These are phyloP conservation scores for Dactylellina parvicollis DNA, from an alignment of 2,329 filamentous ascomycete genomes.

Conservation along the genomic window DNA sequence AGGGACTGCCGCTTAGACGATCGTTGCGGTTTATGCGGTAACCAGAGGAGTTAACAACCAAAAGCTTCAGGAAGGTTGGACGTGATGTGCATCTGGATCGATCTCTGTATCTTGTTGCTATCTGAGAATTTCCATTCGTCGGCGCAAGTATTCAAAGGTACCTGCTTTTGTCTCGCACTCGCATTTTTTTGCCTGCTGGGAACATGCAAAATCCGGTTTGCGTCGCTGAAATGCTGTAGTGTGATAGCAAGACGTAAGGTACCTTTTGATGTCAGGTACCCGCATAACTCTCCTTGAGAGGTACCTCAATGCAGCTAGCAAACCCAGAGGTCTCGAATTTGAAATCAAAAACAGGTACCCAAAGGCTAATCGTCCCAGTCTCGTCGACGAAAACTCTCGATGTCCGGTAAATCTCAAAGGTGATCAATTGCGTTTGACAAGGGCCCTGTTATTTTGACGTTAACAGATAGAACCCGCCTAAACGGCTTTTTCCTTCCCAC, in stretches of 20 bases:
- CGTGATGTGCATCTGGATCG: conserved; percentile 38
- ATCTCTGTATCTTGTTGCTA: conserved; percentile 33
- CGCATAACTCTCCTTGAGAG: conserved; percentile 40
- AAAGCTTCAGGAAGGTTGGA: conserved; percentile 30
- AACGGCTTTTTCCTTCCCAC: conserved; percentile 42
- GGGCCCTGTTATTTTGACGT: conserved; percentile 36
- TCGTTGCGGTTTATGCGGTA: conserved; percentile 43
- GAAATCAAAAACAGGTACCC: conserved; percentile 51
- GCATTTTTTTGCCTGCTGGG: conserved; percentile 27
- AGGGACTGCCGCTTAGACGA: conserved; percentile 50
- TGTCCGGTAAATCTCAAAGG: conserved; percentile 7
- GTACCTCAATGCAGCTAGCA: conserved; percentile 40
- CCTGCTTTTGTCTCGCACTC: conserved; percentile 47
- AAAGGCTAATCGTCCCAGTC: conserved; percentile 38
- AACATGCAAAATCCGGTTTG: conserved; percentile 58
- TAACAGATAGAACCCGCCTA: conserved; percentile 35
- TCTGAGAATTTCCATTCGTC: conserved; percentile 39
- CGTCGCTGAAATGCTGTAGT: conserved; percentile 54
- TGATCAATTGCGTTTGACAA: conserved; percentile 39
- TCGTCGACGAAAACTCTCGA: conserved; percentile 20
- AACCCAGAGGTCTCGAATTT: conserved; percentile 38
- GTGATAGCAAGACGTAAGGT: conserved; percentile 59
- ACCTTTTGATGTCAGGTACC: conserved; percentile 54
- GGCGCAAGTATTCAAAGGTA: conserved; percentile 35
- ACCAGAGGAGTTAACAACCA: conserved; percentile 13